Evolutionary conservation across 352 stramenopile genomes (phyloP), one percentile per base, ranked within the genome.

Genomic region (Phytophthora macrochlamydospora): DNA sequence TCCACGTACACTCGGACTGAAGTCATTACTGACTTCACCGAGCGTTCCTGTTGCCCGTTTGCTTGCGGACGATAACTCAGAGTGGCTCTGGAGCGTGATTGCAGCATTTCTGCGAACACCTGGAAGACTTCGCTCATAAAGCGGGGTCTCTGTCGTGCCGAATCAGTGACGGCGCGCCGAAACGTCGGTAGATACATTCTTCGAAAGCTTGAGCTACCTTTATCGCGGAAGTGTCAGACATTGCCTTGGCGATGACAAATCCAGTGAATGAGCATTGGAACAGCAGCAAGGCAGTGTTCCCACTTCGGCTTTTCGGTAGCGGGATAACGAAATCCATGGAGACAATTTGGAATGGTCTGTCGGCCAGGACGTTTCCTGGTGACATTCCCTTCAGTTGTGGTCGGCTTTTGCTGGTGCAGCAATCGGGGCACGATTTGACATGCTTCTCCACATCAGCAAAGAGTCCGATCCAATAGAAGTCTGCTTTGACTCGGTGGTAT

Each of bases 121-220:
- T 56, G 51, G n/a, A 48, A 56, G 11, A 46, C 35, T 35, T 46
- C 35, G 51, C 35, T 56, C 51, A 57, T 57, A 1, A 35, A 57
- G 45, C 3, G 31, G 13, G 51, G 53, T 24, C 37, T 51, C 1
- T 42, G 32, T 46, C 40, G 40, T 46, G 40, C 11, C 40, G 8
- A 5, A 46, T 46, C 18, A 46, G 8, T 14, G 40, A 46, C 6
- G 40, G 40, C 14, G 40, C 40, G 5, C 40, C 40, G 40, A 46
- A 46, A 6, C 40, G 5, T 24, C 40, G 14, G 11, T 24, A 46
- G 4, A 46, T 24, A 46, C 40, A 46, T 46, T 46, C 40, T 14
- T 46, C 40, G 40, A 46, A 46, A 6, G 14, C 14, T 46, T 59
- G 9, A 12, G 52, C 40, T 1, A 59, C 52, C 2, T 38, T 42